phyloP scores from a whole-genome alignment of 345 rosid species.

The Acer saccharum region DNA sequence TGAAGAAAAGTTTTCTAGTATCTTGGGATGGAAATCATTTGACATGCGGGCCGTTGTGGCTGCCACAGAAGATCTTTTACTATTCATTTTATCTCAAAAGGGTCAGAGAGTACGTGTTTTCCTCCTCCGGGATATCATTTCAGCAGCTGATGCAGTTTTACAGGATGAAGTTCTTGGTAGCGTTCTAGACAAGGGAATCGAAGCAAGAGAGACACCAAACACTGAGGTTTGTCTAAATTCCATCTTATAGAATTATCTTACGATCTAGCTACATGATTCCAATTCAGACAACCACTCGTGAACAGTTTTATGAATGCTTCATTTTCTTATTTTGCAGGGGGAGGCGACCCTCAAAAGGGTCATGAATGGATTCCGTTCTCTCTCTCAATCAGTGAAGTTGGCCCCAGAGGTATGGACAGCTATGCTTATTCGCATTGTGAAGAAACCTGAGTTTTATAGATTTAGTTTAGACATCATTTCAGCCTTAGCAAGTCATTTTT shows the following conservation, averaged over 20 bases:
- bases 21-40: constrained; percentile 73
- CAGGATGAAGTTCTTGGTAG: constrained; percentile 47
- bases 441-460: constrained; percentile 62
- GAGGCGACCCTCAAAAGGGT: constrained; percentile 49
- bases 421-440: constrained; percentile 63
- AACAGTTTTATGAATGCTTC: background rate
- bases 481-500: constrained; percentile 46
- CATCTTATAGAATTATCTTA: background rate
- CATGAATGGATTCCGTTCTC: constrained; percentile 52
- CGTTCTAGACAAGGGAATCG: constrained; percentile 27
- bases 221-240: constrained; percentile 45
- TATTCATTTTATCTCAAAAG: constrained; percentile 77
- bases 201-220: constrained; percentile 25
- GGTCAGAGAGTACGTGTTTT: constrained; percentile 80
- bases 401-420: constrained; percentile 85
- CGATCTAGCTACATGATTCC: background rate
- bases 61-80: constrained; percentile 88
- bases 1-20: constrained; percentile 30
- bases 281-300: background rate
- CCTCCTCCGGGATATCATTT: constrained; percentile 74
- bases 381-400: constrained; percentile 63
- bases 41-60: constrained; percentile 84
- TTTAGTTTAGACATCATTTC: constrained; percentile 58
- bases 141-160: constrained; percentile 61
- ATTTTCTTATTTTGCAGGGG: constrained; percentile 38